Conservation (phyloP, 2,329 filamentous ascomycete genomes). For the Coniochaeta prunicola region DNA sequence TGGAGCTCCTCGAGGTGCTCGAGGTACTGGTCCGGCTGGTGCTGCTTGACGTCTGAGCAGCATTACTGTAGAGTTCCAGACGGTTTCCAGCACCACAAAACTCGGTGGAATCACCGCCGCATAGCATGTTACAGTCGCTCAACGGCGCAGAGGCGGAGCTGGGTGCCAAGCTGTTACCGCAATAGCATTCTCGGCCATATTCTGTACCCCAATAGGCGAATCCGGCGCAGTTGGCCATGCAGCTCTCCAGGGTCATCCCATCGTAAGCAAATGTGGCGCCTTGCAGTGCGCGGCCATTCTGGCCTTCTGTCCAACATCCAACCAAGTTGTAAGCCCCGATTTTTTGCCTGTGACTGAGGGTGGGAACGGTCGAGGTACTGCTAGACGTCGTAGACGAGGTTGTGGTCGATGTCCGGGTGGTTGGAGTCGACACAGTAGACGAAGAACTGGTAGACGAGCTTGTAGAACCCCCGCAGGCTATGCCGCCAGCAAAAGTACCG, state of each 20-base stretch:
- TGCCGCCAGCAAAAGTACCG: constrained; percentile 27
- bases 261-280: constrained; percentile 34
- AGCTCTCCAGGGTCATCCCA: constrained; percentile 41
- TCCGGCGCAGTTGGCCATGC: constrained; percentile 35
- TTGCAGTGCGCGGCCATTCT: constrained; percentile 33
- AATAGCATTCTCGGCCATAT: constrained; percentile 45
- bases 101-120: constrained; percentile 25
- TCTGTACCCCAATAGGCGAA: constrained; percentile 44
- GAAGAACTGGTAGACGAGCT: constrained; percentile 10
- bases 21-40: constrained; percentile 13
- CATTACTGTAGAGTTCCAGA: constrained; percentile 18
- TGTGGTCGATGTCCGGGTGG: constrained; percentile 2
- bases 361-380: constrained; percentile 14
- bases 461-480: constrained; percentile 17
- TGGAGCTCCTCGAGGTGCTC: constrained; percentile 16
- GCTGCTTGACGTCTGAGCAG: constrained; percentile 17
- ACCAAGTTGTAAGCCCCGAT: constrained; percentile 37
- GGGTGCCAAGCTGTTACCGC: constrained; percentile 35
- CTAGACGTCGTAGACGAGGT: constrained; percentile 12
- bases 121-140: constrained; percentile 28
- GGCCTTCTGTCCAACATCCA: constrained; percentile 42
- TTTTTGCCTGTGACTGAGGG: constrained; percentile 26
- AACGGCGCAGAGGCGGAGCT: constrained; percentile 19
- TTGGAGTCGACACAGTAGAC: constrained; percentile 7
- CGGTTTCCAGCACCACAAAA: constrained; percentile 30